Evolutionary conservation across 1,284 basidiomycete genomes (phyloP).

Genomic region (Dichomitus squalens): DNA sequence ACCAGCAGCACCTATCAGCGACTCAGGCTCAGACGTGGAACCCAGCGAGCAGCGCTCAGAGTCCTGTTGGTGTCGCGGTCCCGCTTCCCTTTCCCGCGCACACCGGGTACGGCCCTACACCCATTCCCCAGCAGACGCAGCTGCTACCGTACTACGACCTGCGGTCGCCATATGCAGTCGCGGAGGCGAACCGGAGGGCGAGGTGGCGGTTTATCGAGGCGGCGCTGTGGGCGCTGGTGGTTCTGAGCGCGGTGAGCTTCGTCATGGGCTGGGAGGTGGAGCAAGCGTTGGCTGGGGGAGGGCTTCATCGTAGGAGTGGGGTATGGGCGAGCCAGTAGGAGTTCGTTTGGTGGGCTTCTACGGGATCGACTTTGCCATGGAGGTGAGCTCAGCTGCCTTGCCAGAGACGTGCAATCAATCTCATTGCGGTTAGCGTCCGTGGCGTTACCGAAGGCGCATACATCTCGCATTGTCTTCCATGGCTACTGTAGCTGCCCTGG

Average conservation of each 20-base stretch:
- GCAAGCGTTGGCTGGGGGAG: constrained; percentile 13
- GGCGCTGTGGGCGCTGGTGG: constrained; percentile 32
- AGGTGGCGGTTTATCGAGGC: constrained; percentile 35
- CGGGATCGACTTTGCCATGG: too few species aligned
- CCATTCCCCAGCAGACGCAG: constrained; percentile 32
- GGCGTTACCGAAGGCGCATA: neutral
- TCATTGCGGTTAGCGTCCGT: neutral
- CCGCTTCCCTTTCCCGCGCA: constrained; percentile 27
- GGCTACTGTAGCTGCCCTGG: neutral
- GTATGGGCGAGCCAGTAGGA: constrained; percentile 3
- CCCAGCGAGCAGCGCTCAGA: constrained; percentile 9
- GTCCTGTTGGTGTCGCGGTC: constrained; percentile 5
- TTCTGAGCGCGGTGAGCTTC: constrained; percentile 28
- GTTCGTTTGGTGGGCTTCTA: too few species aligned
- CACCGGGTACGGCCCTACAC: constrained; percentile 33
- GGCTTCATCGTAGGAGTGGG: neutral
- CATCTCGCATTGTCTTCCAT: neutral
- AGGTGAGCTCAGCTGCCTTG: neutral
- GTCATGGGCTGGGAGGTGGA: constrained; percentile 30
- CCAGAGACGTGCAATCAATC: neutral
- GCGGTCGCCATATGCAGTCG: constrained; percentile 31
- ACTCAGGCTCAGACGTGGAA: constrained; percentile 8
- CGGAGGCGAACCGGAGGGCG: constrained; percentile 31
- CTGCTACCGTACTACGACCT: constrained; percentile 38
- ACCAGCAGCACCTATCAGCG: constrained; percentile 13